Conservation (phyloP, 495 filamentous ascomycete genomes). For the Schizothecium vesticola region DNA sequence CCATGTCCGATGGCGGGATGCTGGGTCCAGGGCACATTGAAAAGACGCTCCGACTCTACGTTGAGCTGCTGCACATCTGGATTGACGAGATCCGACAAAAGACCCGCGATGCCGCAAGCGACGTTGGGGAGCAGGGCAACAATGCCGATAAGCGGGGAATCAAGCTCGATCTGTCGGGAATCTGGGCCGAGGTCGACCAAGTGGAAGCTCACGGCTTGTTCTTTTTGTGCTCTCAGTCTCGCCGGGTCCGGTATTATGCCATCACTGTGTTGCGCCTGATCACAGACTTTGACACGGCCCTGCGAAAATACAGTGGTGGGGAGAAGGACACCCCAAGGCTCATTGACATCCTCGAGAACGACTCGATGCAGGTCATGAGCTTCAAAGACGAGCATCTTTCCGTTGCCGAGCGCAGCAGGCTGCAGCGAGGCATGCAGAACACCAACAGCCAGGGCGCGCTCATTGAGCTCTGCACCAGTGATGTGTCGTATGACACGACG, state of each 20-base stretch:
- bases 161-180: constrained; percentile 78
- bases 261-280: constrained; percentile 88
- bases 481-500: constrained; percentile 88
- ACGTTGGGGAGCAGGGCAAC: constrained; percentile 53
- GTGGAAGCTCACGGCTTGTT: constrained; percentile 97
- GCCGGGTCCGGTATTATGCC: constrained; percentile 80
- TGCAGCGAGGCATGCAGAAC: constrained; percentile 84
- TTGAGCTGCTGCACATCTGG: constrained; percentile 93
- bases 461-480: constrained; percentile 91
- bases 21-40: constrained; percentile 93
- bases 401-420: constrained; percentile 82
- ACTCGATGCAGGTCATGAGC: constrained; percentile 80
- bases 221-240: constrained; percentile 93
- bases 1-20: constrained; percentile 97
- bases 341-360: constrained; percentile 86
- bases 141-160: constrained; percentile 55
- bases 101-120: constrained; percentile 63
- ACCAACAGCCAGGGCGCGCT: constrained; percentile 79
- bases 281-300: constrained; percentile 85
- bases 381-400: constrained; percentile 90
- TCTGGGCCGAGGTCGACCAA: constrained; percentile 90
- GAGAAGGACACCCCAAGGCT: constrained; percentile 63
- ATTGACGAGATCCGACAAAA: constrained; percentile 92
- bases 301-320: constrained; percentile 55
- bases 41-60: constrained; percentile 84